Base-by-base conservation (phyloP, 2,329 filamentous ascomycete genomes). In the Diaporthe eres region DNA sequence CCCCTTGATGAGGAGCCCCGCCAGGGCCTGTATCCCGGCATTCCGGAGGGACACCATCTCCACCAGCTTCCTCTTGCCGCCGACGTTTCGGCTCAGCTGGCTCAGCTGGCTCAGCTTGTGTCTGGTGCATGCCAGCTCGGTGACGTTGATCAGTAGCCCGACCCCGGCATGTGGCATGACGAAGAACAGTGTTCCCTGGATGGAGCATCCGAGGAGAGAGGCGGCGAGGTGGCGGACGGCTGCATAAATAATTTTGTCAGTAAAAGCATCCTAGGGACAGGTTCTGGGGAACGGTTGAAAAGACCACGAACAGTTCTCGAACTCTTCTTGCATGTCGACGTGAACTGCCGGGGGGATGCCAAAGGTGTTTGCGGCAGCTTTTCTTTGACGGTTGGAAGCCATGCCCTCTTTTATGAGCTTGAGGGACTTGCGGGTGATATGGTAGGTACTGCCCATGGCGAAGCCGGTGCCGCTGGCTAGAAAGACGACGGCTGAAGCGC, bases 71-170 rank as follows among this genome's bases (percentile, higher is more conserved):
- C 51, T 53, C 51, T 53, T 53, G 9, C 51, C 51, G 10, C 51
- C 51, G 51, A 25, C 9, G 51, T 17, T 53, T 53, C 51, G 22
- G 51, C 51, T 53, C n/a, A 53, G 51, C 51, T 53, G 22, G 51
- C 51, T 53, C n/a, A 53, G 51, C 51, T 53, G n/a, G n/a, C 51
- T 28, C n/a, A 53, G n/a, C n/a, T 25, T 53, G n/a, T 53, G 51
- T 3, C 15, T 53, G 10, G n/a, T 53, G 51, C 19, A 53, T 53
- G n/a, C 6, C 51, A 53, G 51, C 51, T 53, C 51, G 9, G n/a
- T 28, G 51, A 53, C 9, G 12, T 53, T 53, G 22, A 53, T 28
- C 51, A 12, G 9, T 53, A 53, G 1, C 10, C 51, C 51, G 12
- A 53, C 51, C 12, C 51, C 51, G 51, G 51, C 51, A 5, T 53